Evolutionary conservation across 2,329 filamentous ascomycete genomes (phyloP).

Genomic region (Aureobasidium mangrovei): DNA sequence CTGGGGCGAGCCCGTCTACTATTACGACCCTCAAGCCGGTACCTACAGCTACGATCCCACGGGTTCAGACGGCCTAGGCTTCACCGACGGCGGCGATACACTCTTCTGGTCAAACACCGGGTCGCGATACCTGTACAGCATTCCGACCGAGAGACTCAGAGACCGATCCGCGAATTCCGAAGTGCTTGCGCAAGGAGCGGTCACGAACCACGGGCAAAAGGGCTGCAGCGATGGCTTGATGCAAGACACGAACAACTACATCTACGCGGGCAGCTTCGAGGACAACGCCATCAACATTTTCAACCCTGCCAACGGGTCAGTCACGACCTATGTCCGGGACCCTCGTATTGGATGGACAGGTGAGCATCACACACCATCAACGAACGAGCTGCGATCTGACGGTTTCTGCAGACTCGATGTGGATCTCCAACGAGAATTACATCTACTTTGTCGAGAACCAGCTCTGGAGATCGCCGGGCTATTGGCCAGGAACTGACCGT

Average conservation of each 20-base stretch:
- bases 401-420: not conserved
- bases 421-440: constrained; percentile 35
- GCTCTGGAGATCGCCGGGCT: constrained; percentile 30
- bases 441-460: constrained; percentile 48
- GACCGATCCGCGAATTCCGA: constrained; percentile 29
- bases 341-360: constrained; percentile 36
- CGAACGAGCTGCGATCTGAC: not conserved
- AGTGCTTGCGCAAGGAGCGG: constrained; percentile 32
- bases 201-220: constrained; percentile 37
- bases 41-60: constrained; percentile 31
- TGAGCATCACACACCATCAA: not conserved
- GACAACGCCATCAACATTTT: constrained; percentile 39
- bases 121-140: constrained; percentile 33
- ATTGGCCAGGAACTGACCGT: constrained; percentile 35
- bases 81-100: constrained; percentile 36
- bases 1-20: constrained; percentile 40
- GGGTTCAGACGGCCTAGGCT: constrained; percentile 40
- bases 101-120: constrained; percentile 37
- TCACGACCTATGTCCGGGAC: constrained; percentile 36
- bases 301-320: constrained; percentile 33
- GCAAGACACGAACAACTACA: constrained; percentile 38
- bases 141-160: constrained; percentile 34
- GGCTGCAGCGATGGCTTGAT: constrained; percentile 43
- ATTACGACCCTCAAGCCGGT: constrained; percentile 24
- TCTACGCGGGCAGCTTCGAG: constrained; percentile 42